A percentile compares a stretch with the other conserved stretches of the same genome.
phyloP scores from a whole-genome alignment of 768 basidiomycete species.

The Mycena albidolilacea region DNA sequence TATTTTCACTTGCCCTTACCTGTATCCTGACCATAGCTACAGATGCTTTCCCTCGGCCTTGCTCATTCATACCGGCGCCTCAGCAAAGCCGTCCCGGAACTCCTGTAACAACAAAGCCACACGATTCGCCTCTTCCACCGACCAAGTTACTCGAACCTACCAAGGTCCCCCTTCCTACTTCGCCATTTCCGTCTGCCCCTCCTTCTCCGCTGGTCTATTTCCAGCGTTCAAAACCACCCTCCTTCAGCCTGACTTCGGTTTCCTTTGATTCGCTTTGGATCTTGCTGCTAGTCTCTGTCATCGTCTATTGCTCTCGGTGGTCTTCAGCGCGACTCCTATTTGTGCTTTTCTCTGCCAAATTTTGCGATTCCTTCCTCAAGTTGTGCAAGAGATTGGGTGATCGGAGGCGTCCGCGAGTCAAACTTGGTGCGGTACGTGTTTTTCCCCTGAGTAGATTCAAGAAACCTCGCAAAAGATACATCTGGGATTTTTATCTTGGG shows the following conservation, averaged over 20 bases:
- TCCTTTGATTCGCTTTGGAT: constrained; percentile 13
- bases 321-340: too few relatives aligned
- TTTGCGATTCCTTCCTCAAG: too few relatives aligned
- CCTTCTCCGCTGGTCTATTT: constrained; percentile 31
- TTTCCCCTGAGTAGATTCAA: too few relatives aligned
- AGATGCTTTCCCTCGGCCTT: constrained; percentile 62
- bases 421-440: too few relatives aligned
- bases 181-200: constrained; percentile 42
- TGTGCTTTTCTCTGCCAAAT: too few relatives aligned
- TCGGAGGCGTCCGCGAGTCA: too few relatives aligned
- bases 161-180: constrained; percentile 9
- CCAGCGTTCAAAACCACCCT: constrained; percentile 27
- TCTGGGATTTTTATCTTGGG: too few relatives aligned
- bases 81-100: constrained; percentile 39
- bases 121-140: not conserved
- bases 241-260: constrained; percentile 20
- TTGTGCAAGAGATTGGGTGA: too few relatives aligned
- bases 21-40: constrained; percentile 13
- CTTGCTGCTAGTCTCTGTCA: too few relatives aligned
- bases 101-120: not conserved
- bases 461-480: too few relatives aligned
- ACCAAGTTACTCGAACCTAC: constrained; percentile 13
- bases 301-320: constrained; percentile 27
- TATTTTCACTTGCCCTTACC: not conserved
- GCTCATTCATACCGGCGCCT: constrained; percentile 49